phyloP scores from a whole-genome alignment of 2,329 filamentous ascomycete species.

The Talaromyces albobiverticillius region DNA sequence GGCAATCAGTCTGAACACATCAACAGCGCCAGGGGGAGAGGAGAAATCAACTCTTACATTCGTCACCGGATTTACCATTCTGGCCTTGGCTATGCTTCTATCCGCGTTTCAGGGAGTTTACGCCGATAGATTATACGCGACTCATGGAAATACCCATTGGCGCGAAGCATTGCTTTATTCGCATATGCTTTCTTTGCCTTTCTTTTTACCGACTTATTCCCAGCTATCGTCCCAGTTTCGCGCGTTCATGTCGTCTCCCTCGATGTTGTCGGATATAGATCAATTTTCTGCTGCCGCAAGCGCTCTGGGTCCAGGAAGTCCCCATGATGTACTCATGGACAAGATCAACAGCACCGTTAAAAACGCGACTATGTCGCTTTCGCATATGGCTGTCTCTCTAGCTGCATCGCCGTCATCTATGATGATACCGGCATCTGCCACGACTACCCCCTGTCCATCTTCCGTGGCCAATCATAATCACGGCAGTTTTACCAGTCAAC shows the following conservation, averaged over 20 bases:
- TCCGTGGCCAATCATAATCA: too few species aligned
- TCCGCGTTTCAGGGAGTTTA: constrained; percentile 95
- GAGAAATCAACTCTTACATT: constrained; percentile 42
- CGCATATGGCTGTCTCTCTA: constrained; percentile 6
- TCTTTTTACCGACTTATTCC: constrained; percentile 39
- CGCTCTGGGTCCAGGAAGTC: not conserved
- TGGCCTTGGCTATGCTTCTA: constrained; percentile 83
- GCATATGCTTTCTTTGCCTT: constrained; percentile 50
- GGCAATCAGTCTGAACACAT: constrained; percentile 25
- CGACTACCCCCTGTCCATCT: not conserved
- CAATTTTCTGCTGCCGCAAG: constrained; percentile 2
- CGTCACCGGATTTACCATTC: constrained; percentile 68
- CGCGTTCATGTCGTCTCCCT: constrained; percentile 31
- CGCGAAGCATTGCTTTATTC: constrained; percentile 96
- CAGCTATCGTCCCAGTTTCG: constrained; percentile 36
- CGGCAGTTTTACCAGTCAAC: too few species aligned
- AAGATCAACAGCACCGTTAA: not conserved
- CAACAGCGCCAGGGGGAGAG: constrained; percentile 18
- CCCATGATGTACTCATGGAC: not conserved
- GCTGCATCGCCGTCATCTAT: not conserved
- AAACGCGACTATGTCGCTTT: not conserved
- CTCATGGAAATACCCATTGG: constrained; percentile 80
- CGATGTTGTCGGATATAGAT: constrained; percentile 27
- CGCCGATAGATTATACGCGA: constrained; percentile 83
- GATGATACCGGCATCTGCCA: not conserved